Evolutionary conservation across 2,329 filamentous ascomycete genomes (phyloP).

Genomic region (Fusarium setosum): DNA sequence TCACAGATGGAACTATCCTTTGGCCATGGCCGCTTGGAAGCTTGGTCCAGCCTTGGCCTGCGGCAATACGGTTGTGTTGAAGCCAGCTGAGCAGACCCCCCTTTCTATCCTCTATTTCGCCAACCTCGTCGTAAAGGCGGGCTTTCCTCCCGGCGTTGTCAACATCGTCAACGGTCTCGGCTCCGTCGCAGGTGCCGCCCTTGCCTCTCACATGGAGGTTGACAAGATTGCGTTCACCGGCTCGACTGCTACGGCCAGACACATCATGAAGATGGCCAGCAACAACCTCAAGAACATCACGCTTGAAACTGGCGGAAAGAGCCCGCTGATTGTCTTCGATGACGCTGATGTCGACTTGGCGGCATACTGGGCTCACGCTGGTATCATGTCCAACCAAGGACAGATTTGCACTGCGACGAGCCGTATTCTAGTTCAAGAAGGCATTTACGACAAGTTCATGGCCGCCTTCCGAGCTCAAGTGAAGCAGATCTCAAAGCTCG

Average conservation of each 20-base stretch:
- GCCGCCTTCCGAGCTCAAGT: constrained; percentile 20
- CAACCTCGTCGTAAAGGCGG: not conserved
- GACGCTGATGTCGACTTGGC: not conserved
- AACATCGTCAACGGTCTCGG: not conserved
- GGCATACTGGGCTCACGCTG: not conserved
- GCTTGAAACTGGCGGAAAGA: not conserved
- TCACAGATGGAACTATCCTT: constrained; percentile 71
- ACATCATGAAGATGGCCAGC: not conserved
- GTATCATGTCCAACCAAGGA: not conserved
- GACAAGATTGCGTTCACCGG: constrained; percentile 1
- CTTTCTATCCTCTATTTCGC: not conserved
- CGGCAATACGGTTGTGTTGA: not conserved
- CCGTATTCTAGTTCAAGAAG: not conserved
- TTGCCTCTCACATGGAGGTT: not conserved
- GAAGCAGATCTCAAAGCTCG: constrained; percentile 67
- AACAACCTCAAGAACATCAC: not conserved
- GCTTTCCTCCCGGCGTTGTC: not conserved
- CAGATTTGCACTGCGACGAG: not conserved
- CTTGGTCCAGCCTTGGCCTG: not conserved
- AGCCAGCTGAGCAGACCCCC: not conserved
- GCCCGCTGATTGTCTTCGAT: not conserved
- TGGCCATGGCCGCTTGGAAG: not conserved
- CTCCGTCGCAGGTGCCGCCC: not conserved
- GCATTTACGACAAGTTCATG: not conserved
- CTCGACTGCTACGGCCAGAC: not conserved